These are phyloP conservation scores for Suillus plorans DNA, from an alignment of 768 basidiomycete species.

Conservation along the genomic window DNA sequence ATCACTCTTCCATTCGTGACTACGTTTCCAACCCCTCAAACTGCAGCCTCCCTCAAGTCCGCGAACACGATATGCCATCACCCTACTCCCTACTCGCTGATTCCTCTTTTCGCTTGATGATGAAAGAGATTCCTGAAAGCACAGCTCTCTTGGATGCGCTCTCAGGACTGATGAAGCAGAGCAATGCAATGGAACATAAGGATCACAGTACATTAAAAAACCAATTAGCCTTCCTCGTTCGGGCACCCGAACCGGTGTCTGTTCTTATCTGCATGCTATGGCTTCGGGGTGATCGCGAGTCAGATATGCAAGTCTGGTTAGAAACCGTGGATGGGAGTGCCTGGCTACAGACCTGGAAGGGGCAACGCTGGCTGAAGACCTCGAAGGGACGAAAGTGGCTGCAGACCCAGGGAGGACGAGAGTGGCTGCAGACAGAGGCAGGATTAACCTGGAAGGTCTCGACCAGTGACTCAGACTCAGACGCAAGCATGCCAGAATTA, in stretches of 20 bases:
- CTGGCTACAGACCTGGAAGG: not conserved
- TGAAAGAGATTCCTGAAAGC: not conserved
- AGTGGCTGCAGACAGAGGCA: not conserved
- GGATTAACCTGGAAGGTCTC: not conserved
- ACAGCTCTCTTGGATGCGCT: not conserved
- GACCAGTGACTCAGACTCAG: too few species aligned
- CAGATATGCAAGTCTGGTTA: not conserved
- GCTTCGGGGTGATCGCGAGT: not conserved
- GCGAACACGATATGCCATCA: not conserved
- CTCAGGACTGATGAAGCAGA: not conserved
- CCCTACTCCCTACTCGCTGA: not conserved
- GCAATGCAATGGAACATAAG: not conserved
- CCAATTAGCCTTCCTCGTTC: not conserved
- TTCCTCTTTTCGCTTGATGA: not conserved
- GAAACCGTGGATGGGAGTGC: not conserved
- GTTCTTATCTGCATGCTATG: not conserved
- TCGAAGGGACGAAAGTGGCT: not conserved
- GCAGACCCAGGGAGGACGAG: not conserved
- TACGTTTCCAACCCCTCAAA: not conserved
- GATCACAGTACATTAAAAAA: not conserved
- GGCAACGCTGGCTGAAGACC: not conserved
- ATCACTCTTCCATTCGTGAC: not conserved
- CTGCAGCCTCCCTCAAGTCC: not conserved
- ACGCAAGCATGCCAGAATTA: too few species aligned
- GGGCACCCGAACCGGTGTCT: not conserved